Evolutionary conservation across 208 protist species (phyloP), one percentile per base, ranked within the genome.

Genomic region (Crithidia brevicula): DNA sequence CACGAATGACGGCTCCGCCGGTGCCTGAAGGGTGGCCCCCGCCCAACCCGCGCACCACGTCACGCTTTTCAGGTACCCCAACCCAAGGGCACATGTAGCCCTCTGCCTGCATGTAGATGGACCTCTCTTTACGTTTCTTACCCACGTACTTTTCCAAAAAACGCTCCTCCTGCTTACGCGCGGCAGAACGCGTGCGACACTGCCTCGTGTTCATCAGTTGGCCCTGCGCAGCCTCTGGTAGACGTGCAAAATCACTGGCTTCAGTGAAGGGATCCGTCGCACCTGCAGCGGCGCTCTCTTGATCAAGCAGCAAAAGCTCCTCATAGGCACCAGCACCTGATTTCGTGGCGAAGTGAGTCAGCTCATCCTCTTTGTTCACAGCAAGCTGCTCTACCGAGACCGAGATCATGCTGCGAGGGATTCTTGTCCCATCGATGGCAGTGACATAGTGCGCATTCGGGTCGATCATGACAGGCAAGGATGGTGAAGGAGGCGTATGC

Each of bases 51-150:
- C 79, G 57, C 38, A 96, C 87, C 20, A 70, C 71, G 30, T 31
- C 47, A 15, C 81, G 68, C 22, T 60, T 50, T 5, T 59, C 66
- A 72, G 83, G 16, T 75, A 70, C 20, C 54, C 72, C 85, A 20
- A 97, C 38, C 88, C 89, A 95, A 7, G 92, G 92, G 58, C 87
- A 94, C 89, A 97, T 95, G 69, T 91, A 97, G 3, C 92, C 89
- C 61, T 97, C 82, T 15, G 92, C 92, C 20, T 93, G 86, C 80
- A 97, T 65, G 49, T 93, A 85, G 8, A 97, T 54, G 0, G 87
- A 91, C 33, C 92, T 80, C 46, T 85, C 71, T 72, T 95, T 94
- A 3, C 89, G 81, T 34, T 63, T 74, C 43, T 67, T 60, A 36
- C 81, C 73, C 11, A 97, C 56, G 66, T 95, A 97, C 70, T 94